phyloP scores from a whole-genome alignment of 164 flowering plant species.

The Paratinospora sagittata region DNA sequence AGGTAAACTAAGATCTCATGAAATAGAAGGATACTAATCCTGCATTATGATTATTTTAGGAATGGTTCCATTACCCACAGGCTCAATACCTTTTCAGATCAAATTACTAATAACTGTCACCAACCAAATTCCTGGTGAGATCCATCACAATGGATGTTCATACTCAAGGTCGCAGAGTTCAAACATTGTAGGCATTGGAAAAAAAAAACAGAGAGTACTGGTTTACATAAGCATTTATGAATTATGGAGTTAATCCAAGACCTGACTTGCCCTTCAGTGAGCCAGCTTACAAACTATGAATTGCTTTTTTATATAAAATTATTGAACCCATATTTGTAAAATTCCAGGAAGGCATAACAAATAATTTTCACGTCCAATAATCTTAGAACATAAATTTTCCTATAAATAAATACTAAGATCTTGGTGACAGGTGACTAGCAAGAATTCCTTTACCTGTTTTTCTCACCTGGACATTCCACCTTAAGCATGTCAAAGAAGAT shows the following conservation, averaged over 20 bases:
- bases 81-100: background rate
- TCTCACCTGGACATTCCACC: conserved; percentile 67
- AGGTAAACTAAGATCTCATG: background rate
- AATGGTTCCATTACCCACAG: too few species aligned
- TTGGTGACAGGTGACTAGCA: background rate
- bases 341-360: background rate
- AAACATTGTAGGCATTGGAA: background rate
- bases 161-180: background rate
- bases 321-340: background rate
- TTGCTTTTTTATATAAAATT: background rate
- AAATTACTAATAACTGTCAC: background rate
- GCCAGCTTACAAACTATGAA: background rate
- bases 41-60: too few species aligned
- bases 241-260: background rate
- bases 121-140: background rate
- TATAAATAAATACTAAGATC: background rate
- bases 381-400: background rate
- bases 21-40: background rate
- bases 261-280: background rate
- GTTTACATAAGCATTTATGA: background rate
- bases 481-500: conserved; percentile 68
- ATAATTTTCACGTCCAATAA: background rate
- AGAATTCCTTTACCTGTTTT: conserved; percentile 30
- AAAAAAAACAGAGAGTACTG: background rate
- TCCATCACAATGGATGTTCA: background rate